Percentiles rank a stretch among this genome's conserved stretches.
phyloP scores from a whole-genome alignment of 257 asterid genomes.

The Anisodus acutangulus region DNA sequence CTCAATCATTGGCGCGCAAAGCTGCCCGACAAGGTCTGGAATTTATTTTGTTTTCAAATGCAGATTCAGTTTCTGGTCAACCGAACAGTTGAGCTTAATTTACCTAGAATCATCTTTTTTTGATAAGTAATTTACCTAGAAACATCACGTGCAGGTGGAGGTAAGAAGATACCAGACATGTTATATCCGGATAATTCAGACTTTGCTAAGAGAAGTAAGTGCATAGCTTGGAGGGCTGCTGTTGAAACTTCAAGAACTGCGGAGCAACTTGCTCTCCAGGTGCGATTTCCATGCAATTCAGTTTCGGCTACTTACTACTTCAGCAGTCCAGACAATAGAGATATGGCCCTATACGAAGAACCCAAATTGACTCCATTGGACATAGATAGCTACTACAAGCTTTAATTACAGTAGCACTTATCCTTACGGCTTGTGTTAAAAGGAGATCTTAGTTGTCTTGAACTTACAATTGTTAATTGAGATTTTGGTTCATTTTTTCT shows the following conservation, averaged over 20 bases:
- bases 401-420: constrained; percentile 4
- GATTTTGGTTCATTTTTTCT: constrained; percentile 28
- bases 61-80: constrained; percentile 31
- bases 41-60: constrained; percentile 33
- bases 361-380: not conserved
- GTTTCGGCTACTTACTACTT: constrained; percentile 14
- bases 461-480: not conserved
- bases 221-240: constrained; percentile 87
- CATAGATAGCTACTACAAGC: not conserved
- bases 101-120: not conserved
- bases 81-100: constrained; percentile 34
- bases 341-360: not conserved
- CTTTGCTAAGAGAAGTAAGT: constrained; percentile 75
- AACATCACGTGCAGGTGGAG: constrained; percentile 66
- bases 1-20: constrained; percentile 75
- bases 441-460: constrained; percentile 9
- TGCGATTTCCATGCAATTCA: constrained; percentile 36
- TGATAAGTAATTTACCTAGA: constrained; percentile 31
- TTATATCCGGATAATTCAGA: constrained; percentile 86
- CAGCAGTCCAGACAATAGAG: not conserved
- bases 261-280: constrained; percentile 95
- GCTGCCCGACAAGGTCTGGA: constrained; percentile 92
- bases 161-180: constrained; percentile 77
- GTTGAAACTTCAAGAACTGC: constrained; percentile 81
- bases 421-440: not conserved